These are phyloP conservation scores for Cylindrodendrum hubeiense DNA, from an alignment of 2,329 filamentous ascomycete species.

Conservation along the genomic window DNA sequence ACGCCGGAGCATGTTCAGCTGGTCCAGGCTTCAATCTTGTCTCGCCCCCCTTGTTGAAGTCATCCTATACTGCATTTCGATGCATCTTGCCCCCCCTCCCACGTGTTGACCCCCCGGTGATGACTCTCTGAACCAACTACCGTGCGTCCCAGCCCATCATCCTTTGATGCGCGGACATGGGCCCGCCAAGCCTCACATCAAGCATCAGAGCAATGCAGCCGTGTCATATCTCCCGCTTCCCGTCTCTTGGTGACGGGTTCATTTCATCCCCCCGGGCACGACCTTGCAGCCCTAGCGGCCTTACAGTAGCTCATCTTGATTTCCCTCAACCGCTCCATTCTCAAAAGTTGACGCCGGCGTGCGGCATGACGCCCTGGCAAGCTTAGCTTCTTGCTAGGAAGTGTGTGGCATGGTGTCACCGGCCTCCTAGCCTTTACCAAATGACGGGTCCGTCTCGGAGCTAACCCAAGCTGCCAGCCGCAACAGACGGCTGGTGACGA, in stretches of 20 bases:
- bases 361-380: slow-evolving; percentile 34
- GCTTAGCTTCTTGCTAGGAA: slow-evolving; percentile 37
- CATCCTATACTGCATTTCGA: slow-evolving; percentile 20
- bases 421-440: slow-evolving; percentile 15
- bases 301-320: slow-evolving; percentile 29
- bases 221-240: slow-evolving; percentile 1
- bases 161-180: not conserved
- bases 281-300: slow-evolving; percentile 40
- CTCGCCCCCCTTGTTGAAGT: slow-evolving; percentile 24
- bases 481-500: slow-evolving; percentile 1
- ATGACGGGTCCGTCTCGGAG: slow-evolving; percentile 25
- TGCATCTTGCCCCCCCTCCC: slow-evolving; percentile 11
- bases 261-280: slow-evolving; percentile 22
- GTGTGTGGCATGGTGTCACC: slow-evolving; percentile 38
- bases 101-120: slow-evolving; percentile 2
- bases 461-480: slow-evolving; percentile 25
- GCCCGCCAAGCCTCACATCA: slow-evolving; percentile 16
- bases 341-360: slow-evolving; percentile 34
- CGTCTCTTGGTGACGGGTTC: slow-evolving; percentile 26
- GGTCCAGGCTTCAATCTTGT: slow-evolving; percentile 35
- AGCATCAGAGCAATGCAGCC: slow-evolving; percentile 16
- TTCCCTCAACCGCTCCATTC: slow-evolving; percentile 33
- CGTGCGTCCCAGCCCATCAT: not conserved
- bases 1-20: slow-evolving; percentile 17
- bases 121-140: not conserved